Conservation (phyloP, 768 basidiomycete species). For the Leccinum boreale region DNA sequence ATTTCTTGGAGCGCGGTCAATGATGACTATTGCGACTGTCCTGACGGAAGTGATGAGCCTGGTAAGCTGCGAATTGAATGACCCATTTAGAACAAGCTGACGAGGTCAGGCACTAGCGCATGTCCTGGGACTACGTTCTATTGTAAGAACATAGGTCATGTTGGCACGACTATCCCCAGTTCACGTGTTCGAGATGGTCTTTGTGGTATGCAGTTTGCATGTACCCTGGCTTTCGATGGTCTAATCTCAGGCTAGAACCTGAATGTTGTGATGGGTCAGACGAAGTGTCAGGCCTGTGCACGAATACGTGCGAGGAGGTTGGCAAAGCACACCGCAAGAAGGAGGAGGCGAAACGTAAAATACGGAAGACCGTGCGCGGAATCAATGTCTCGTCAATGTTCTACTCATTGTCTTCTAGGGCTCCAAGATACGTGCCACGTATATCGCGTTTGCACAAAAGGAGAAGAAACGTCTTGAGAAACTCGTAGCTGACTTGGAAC, state of each 20-base stretch:
- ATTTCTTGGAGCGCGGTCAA: constrained; percentile 83
- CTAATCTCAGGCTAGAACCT: constrained; percentile 52
- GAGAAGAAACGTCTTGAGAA: constrained; percentile 83
- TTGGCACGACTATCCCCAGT: constrained; percentile 73
- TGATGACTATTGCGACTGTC: constrained; percentile 93
- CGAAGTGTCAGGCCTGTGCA: constrained; percentile 78
- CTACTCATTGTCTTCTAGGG: constrained; percentile 48
- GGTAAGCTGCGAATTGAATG: constrained; percentile 41
- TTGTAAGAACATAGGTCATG: constrained; percentile 85
- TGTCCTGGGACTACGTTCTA: constrained; percentile 76
- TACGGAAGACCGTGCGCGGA: constrained; percentile 69
- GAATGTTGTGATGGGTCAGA: constrained; percentile 97
- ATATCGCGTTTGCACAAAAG: constrained; percentile 82
- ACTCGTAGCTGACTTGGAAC: constrained; percentile 47
- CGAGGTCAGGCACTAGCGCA: constrained; percentile 70
- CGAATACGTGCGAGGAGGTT: constrained; percentile 71
- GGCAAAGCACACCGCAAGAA: constrained; percentile 68
- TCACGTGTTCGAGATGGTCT: constrained; percentile 90
- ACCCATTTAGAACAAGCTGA: constrained; percentile 7
- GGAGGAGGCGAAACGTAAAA: constrained; percentile 69
- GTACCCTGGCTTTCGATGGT: background rate
- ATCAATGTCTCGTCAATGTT: background rate
- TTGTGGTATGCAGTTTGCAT: constrained; percentile 63
- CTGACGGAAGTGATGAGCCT: constrained; percentile 94
- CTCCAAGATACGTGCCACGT: constrained; percentile 85